Conservation (phyloP, 1,139 yeast genomes). For the Blastobotrys proliferans region DNA sequence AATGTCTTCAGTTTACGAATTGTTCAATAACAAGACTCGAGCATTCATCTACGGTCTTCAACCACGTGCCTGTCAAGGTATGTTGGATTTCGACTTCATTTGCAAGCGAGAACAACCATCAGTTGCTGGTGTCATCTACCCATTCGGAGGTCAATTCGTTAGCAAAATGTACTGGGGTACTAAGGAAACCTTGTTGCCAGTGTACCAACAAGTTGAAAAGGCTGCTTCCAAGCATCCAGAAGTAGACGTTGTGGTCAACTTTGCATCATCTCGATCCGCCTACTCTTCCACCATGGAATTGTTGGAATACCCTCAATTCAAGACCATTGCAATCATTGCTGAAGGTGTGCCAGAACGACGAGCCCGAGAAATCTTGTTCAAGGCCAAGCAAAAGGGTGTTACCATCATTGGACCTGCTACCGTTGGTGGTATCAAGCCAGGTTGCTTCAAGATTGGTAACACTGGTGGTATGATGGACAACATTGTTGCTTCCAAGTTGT, state of each 20-base stretch:
- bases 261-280: conserved; percentile 45
- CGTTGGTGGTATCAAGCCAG: conserved; percentile 49
- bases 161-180: conserved; percentile 50
- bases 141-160: conserved; percentile 45
- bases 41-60: conserved; percentile 44
- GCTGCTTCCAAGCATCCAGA: conserved; percentile 45
- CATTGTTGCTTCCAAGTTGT: conserved; percentile 46
- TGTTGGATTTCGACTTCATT: conserved; percentile 46
- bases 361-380: conserved; percentile 44
- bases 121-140: conserved; percentile 47
- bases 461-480: conserved; percentile 51
- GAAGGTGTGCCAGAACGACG: conserved; percentile 49
- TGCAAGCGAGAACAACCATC: conserved; percentile 45
- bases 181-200: conserved; percentile 44
- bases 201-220: conserved; percentile 41
- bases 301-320: conserved; percentile 44
- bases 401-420: conserved; percentile 48
- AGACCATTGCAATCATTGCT: conserved; percentile 46
- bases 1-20: conserved; percentile 32
- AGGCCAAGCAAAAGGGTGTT: conserved; percentile 44
- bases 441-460: conserved; percentile 47
- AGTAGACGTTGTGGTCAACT: conserved; percentile 46
- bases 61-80: conserved; percentile 47
- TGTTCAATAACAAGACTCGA: conserved; percentile 41
- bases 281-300: conserved; percentile 46